Conservation (phyloP, 345 rosid genomes). For the Melaleuca quinquenervia region DNA sequence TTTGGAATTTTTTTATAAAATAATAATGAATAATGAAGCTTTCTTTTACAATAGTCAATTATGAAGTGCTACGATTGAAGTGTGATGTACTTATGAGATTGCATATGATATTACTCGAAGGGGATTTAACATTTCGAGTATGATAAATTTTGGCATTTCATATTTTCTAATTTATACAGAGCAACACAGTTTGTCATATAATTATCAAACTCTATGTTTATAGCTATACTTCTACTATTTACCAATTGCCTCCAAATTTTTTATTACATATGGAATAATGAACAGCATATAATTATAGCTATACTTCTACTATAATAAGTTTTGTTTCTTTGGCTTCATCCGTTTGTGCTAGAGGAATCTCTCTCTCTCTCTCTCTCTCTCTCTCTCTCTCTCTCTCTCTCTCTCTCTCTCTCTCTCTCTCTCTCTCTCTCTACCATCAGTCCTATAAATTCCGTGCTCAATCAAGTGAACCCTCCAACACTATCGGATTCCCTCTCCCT, state of each 20-base stretch:
- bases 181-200: neutral
- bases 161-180: too few relatives aligned
- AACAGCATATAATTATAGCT: too few relatives aligned
- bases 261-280: neutral
- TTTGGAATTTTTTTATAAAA: too few relatives aligned
- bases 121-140: too few relatives aligned
- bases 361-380: neutral
- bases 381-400: too few relatives aligned
- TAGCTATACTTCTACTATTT: neutral
- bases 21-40: too few relatives aligned
- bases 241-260: accelerated
- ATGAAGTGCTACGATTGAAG: too few relatives aligned
- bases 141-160: too few relatives aligned
- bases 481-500: neutral
- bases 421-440: neutral
- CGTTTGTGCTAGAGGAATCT: neutral
- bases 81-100: too few relatives aligned
- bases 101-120: too few relatives aligned
- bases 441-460: neutral
- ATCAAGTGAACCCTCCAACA: neutral
- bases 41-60: too few relatives aligned
- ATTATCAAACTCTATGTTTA: neutral
- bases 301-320: too few relatives aligned
- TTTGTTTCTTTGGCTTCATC: neutral
- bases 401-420: neutral